These are phyloP conservation scores for Acidiella bohemica DNA, from an alignment of 495 filamentous ascomycete species.

Conservation along the genomic window DNA sequence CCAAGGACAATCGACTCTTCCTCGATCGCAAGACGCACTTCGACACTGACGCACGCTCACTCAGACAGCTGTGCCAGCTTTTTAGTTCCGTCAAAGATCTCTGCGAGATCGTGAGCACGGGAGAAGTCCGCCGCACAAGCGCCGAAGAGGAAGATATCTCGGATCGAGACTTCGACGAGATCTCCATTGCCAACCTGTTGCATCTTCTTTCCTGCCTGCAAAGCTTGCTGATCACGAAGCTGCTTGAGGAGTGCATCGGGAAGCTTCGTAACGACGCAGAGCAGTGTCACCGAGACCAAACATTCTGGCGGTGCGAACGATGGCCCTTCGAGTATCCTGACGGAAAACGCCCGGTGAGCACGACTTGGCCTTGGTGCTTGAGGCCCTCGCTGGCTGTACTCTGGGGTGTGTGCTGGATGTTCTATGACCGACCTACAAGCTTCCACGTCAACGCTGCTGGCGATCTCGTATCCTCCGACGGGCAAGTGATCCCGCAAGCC, in stretches of 20 bases:
- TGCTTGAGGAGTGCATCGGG: not conserved
- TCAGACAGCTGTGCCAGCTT: constrained; percentile 3
- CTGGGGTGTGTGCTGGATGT: constrained; percentile 47
- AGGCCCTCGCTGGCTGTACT: constrained; percentile 37
- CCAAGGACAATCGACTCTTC: constrained; percentile 8
- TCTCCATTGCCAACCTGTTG: constrained; percentile 9
- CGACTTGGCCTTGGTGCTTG: constrained; percentile 42
- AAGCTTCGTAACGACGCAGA: not conserved
- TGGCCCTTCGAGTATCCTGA: constrained; percentile 31
- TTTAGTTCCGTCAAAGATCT: constrained; percentile 6
- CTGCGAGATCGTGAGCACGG: not conserved
- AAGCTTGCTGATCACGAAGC: constrained; percentile 5
- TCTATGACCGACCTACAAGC: constrained; percentile 24
- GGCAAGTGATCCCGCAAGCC: too few species aligned
- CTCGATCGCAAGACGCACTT: constrained; percentile 8
- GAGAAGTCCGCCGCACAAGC: not conserved
- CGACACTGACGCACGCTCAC: constrained; percentile 1
- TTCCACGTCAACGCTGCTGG: constrained; percentile 6
- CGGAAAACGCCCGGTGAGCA: constrained; percentile 33
- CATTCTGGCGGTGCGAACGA: not conserved
- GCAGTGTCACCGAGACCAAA: constrained; percentile 12
- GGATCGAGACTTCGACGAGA: constrained; percentile 10
- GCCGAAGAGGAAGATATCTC: constrained; percentile 7
- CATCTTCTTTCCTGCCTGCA: constrained; percentile 10
- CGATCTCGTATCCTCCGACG: constrained; percentile 9